phyloP scores from a whole-genome alignment of 768 basidiomycete genomes.

The Leccinum broughii region DNA sequence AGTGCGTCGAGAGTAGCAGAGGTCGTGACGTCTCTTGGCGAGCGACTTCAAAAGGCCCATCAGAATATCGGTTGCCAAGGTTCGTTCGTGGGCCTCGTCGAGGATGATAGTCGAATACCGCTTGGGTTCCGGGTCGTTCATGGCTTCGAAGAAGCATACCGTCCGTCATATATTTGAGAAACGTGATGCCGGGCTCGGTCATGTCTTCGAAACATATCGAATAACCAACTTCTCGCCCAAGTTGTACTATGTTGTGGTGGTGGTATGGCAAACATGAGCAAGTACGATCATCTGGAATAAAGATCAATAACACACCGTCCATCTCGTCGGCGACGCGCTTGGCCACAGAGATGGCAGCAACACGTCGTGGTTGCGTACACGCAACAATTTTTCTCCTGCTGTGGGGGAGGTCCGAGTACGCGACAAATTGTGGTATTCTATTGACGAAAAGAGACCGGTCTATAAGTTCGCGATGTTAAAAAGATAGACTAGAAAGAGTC shows the following conservation, averaged over 20 bases:
- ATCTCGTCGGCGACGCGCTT: constrained; percentile 99
- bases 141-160: constrained; percentile 97
- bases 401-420: constrained; percentile 91
- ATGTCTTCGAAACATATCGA: constrained; percentile 96
- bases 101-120: constrained; percentile 98
- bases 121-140: constrained; percentile 88
- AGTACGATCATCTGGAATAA: not conserved
- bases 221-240: constrained; percentile 96
- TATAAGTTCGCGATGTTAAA: constrained; percentile 27
- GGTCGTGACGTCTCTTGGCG: constrained; percentile 75
- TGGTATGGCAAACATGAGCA: constrained; percentile 11
- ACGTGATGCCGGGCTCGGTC: constrained; percentile 82
- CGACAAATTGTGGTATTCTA: constrained; percentile 96
- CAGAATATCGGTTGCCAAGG: constrained; percentile 95
- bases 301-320: constrained; percentile 67
- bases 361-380: constrained; percentile 94
- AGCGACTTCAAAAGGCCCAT: constrained; percentile 95
- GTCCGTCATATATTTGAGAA: constrained; percentile 99
- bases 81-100: constrained; percentile 98
- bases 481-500: constrained; percentile 21
- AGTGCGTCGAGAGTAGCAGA: constrained; percentile 95
- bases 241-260: constrained; percentile 56
- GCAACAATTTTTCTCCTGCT: constrained; percentile 88
- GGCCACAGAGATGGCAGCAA: constrained; percentile 97
- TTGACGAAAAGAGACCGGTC: constrained; percentile 31